Percentiles rank a stretch among this genome's conserved stretches.
These are phyloP conservation scores for Akebia trifoliata DNA, from an alignment of 164 flowering plant genomes.

Conservation along the genomic window DNA sequence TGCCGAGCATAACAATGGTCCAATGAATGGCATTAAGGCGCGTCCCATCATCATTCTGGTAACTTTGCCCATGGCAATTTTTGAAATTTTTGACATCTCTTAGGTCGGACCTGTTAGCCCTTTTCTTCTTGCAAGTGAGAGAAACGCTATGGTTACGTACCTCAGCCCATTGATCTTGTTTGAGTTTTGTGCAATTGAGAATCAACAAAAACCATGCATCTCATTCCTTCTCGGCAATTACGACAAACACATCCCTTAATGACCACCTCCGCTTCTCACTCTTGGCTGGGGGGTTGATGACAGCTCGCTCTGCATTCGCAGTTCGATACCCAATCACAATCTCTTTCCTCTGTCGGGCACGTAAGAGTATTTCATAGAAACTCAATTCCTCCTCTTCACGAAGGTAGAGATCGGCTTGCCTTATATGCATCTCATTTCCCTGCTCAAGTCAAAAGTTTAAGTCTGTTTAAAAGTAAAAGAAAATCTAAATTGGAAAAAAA, in stretches of 20 bases:
- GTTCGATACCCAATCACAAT: conserved; percentile 63
- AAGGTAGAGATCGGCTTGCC: conserved; percentile 67
- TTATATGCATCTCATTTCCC: conserved; percentile 85
- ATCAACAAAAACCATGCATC: not conserved
- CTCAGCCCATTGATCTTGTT: too few species aligned
- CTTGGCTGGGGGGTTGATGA: conserved; percentile 71
- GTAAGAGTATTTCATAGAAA: conserved; percentile 62
- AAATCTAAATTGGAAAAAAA: not conserved
- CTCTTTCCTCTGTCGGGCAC: conserved; percentile 73
- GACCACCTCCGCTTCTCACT: conserved; percentile 61
- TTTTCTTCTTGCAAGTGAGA: too few species aligned
- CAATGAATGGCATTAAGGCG: too few species aligned
- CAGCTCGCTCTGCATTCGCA: conserved; percentile 60
- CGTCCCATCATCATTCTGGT: too few species aligned
- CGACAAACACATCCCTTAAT: conserved; percentile 53
- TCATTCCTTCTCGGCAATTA: conserved; percentile 65
- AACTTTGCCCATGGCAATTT: too few species aligned
- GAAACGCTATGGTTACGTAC: too few species aligned
- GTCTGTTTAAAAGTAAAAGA: not conserved
- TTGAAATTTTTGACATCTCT: too few species aligned
- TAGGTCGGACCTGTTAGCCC: too few species aligned
- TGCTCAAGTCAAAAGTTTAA: conserved; percentile 14
- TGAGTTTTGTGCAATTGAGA: too few species aligned
- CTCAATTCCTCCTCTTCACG: conserved; percentile 66
- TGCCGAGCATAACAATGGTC: too few species aligned